These are phyloP conservation scores for Escallonia herrerae DNA, from an alignment of 129 eudicot genomes.

Conservation along the genomic window DNA sequence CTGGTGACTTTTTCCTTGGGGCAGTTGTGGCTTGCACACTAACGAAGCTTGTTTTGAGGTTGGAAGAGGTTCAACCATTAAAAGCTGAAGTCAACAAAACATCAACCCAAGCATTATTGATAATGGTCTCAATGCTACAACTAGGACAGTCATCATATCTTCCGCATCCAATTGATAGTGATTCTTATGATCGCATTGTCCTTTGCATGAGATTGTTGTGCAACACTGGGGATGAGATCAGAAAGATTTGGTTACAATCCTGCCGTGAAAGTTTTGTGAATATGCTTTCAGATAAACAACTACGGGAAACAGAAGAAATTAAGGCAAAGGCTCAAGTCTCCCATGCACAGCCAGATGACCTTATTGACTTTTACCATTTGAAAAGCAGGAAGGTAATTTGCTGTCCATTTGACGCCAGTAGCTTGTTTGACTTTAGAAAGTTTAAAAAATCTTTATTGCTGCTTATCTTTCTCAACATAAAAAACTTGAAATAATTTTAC, in stretches of 20 bases:
- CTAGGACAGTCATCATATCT: slow-evolving; percentile 83
- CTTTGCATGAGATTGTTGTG: slow-evolving; percentile 69
- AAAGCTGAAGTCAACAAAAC: slow-evolving; percentile 65
- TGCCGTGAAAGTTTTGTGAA: slow-evolving; percentile 89
- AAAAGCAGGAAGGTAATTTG: slow-evolving; percentile 79
- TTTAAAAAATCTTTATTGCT: no score
- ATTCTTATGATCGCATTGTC: slow-evolving; percentile 69
- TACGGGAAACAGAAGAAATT: slow-evolving; percentile 78
- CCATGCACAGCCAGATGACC: slow-evolving; percentile 88
- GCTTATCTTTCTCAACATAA: no score
- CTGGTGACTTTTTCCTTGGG: slow-evolving; percentile 92
- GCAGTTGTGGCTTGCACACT: slow-evolving; percentile 84
- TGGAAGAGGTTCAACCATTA: slow-evolving; percentile 80
- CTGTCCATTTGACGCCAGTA: not conserved
- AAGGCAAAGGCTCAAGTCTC: slow-evolving; percentile 84
- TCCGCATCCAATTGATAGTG: slow-evolving; percentile 91
- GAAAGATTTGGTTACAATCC: slow-evolving; percentile 80
- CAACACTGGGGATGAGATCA: slow-evolving; percentile 57
- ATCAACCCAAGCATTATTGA: slow-evolving; percentile 42
- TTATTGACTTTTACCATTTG: slow-evolving; percentile 87
- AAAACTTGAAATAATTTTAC: not conserved
- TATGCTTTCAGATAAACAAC: slow-evolving; percentile 92
- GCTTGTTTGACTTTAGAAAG: not conserved
- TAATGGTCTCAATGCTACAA: slow-evolving; percentile 74
- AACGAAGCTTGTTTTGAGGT: slow-evolving; percentile 69